Evolutionary conservation across 2,329 filamentous ascomycete species (phyloP).

Genomic region (Penicillium sp.): DNA sequence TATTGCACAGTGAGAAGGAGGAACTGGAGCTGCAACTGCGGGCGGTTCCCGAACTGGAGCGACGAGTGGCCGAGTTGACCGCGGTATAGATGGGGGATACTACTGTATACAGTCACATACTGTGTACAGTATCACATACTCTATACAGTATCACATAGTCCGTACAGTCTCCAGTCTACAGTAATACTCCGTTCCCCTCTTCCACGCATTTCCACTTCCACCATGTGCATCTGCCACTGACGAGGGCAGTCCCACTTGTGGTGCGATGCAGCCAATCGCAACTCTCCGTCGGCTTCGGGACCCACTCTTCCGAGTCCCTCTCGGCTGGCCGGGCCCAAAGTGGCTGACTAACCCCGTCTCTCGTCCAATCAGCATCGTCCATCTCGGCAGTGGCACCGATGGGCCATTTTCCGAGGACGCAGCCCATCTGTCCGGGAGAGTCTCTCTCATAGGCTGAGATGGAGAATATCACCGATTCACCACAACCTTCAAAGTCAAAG

Average conservation of each 20-base stretch:
- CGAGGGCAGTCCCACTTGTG: conserved; percentile 5
- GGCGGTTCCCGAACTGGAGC: conserved; percentile 84
- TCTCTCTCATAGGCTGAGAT: not conserved
- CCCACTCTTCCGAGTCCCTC: not conserved
- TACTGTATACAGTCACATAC: not conserved
- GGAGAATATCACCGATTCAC: not conserved
- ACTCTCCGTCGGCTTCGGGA: conserved; percentile 8
- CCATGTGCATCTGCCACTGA: not conserved
- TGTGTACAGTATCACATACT: too few relatives aligned
- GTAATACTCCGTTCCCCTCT: too few relatives aligned
- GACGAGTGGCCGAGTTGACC: conserved; percentile 77
- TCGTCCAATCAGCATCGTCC: conserved; percentile 1
- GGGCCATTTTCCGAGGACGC: not conserved
- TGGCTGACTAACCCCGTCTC: not conserved
- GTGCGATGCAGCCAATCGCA: conserved; percentile 12
- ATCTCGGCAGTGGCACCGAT: conserved; percentile 9
- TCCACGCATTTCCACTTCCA: too few relatives aligned
- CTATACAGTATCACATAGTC: too few relatives aligned
- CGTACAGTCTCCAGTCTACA: too few relatives aligned
- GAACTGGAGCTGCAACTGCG: conserved; percentile 84
- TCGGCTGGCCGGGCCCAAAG: conserved; percentile 7
- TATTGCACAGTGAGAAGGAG: conserved; percentile 71
- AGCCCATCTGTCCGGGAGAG: not conserved
- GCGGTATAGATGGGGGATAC: conserved; percentile 32
- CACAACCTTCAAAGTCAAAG: not conserved